Evolutionary conservation across 441 rosid genomes (phyloP).

Genomic region (Syzygium syzygioides): DNA sequence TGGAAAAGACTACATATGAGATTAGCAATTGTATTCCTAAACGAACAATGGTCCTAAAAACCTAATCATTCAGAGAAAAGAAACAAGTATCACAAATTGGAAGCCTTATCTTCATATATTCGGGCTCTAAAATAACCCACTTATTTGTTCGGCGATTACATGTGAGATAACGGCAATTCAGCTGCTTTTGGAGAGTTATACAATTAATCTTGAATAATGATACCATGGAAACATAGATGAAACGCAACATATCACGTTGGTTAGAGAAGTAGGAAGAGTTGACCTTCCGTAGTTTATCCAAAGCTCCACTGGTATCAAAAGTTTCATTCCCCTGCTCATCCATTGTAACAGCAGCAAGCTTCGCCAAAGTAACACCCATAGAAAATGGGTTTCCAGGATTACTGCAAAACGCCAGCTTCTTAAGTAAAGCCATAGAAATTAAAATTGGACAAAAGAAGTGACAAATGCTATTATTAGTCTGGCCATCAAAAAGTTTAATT

Average conservation of each 20-base stretch:
- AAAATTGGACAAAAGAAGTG: slow-evolving; percentile 2
- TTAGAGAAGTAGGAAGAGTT: slow-evolving; percentile 23
- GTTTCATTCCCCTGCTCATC: slow-evolving; percentile 98
- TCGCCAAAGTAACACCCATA: slow-evolving; percentile 90
- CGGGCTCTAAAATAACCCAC: background rate
- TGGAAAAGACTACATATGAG: background rate
- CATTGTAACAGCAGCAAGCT: slow-evolving; percentile 97
- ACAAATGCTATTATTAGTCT: background rate
- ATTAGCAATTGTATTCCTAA: background rate
- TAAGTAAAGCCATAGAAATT: background rate
- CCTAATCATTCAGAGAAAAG: background rate
- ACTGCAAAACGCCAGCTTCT: slow-evolving; percentile 35
- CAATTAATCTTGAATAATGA: background rate
- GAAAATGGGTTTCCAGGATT: slow-evolving; percentile 85
- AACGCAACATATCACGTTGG: background rate
- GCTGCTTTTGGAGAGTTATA: background rate
- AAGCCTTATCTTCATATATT: background rate
- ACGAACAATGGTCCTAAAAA: background rate
- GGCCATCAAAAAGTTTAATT: background rate
- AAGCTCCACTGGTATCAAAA: slow-evolving; percentile 96
- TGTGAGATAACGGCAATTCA: background rate
- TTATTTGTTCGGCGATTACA: background rate
- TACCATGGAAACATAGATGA: background rate
- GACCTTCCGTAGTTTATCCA: slow-evolving; percentile 93
- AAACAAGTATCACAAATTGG: background rate